Percentiles rank a stretch among this genome's conserved stretches.
phyloP scores from a whole-genome alignment of 2,329 filamentous ascomycete species.

The Ustulina deusta region DNA sequence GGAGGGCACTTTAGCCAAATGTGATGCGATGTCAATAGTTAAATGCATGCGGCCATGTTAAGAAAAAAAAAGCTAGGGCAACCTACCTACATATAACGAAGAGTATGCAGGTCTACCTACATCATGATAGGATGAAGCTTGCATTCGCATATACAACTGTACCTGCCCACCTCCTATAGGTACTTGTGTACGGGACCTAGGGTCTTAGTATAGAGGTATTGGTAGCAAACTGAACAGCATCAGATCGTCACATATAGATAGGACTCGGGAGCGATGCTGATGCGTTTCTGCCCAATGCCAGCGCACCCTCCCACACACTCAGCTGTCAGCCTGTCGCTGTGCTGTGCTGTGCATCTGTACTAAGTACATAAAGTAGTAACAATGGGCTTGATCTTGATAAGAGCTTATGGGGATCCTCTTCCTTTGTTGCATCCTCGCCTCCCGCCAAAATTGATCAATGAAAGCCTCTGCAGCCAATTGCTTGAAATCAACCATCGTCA shows the following conservation, averaged over 20 bases:
- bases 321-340: constrained; percentile 39
- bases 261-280: constrained; percentile 33
- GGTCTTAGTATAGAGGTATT: no score
- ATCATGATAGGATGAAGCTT: constrained; percentile 4
- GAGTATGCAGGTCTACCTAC: not conserved
- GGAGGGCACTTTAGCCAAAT: not conserved
- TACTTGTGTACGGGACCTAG: no score
- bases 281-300: constrained; percentile 52
- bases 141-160: not conserved
- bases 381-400: constrained; percentile 23
- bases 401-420: constrained; percentile 30
- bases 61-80: not conserved
- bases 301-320: constrained; percentile 47
- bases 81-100: no score
- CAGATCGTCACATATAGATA: constrained; percentile 22
- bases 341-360: constrained; percentile 14
- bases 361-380: constrained; percentile 21
- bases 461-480: constrained; percentile 25
- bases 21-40: constrained; percentile 15
- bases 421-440: constrained; percentile 27
- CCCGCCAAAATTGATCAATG: constrained; percentile 22
- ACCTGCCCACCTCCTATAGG: not conserved
- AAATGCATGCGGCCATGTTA: constrained; percentile 18
- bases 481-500: constrained; percentile 19
- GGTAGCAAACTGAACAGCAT: no score